Base-by-base conservation (phyloP, 495 filamentous ascomycete species). In the Eremomyces bilateralis region DNA sequence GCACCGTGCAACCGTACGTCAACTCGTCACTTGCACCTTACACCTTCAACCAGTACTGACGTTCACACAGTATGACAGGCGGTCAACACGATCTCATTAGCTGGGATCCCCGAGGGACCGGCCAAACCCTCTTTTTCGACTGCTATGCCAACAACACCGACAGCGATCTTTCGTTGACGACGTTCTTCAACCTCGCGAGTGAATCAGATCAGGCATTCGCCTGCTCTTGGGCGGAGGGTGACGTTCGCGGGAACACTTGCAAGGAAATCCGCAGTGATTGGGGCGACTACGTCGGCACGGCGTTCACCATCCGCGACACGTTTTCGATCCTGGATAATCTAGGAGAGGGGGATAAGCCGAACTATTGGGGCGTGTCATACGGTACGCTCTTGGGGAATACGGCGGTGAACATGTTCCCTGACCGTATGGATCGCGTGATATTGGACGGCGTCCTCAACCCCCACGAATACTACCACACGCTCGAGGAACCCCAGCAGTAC, bases 81-180 rank as follows among this genome's bases (percentile, higher is more conserved):
- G n/a, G n/a, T n/a, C n/a, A n/a, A n/a, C 67, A 57, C 42, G 68
- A 73, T 36, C 57, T 71, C 16, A 53, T 73, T 52, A 59, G 62
- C 42, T 65, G 52, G 48, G 65, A 71, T 21, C 57, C 56, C 0
- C 46, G 61, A 2, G 65, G 39, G 31, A 50, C 47, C 45, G 61
- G 45, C 19, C 34, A 31, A 15, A 41, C 20, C 25, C 46, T 29
- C 42, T 64, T 48, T 22, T 64, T 69, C 18, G 57, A 61, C 12
- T n/a, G n/a, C n/a, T n/a, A n/a, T n/a, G n/a, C n/a, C n/a, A n/a
- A n/a, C n/a, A n/a, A n/a, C n/a, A n/a, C n/a, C n/a, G 40, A 45
- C 35, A 15, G 30, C 4, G 20, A 37, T 1, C 3, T 57, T 50
- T 51, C 54, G 1, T 53, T 56, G 38, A n/a, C n/a, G n/a, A n/a